These are phyloP conservation scores for Paramecium primaurelia DNA, from an alignment of 73 alveolate species.

Conservation along the genomic window DNA sequence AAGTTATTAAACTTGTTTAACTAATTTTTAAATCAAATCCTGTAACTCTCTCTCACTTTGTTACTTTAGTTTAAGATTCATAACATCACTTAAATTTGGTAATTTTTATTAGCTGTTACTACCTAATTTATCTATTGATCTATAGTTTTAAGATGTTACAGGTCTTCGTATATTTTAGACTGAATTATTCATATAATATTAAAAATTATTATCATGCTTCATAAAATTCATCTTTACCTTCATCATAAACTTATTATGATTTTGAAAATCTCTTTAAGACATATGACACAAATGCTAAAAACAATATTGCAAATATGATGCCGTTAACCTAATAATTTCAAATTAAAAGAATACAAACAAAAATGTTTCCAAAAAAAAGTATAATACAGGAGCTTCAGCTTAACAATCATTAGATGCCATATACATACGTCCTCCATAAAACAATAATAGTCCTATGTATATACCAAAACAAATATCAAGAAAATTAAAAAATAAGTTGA, in stretches of 20 bases:
- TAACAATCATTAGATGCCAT: not conserved
- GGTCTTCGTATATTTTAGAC: conserved; percentile 13
- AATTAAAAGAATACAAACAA: not conserved
- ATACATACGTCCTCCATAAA: not conserved
- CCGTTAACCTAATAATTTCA: conserved; percentile 44
- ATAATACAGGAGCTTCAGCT: not conserved
- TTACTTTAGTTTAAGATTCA: conserved; percentile 4
- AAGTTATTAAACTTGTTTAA: not conserved
- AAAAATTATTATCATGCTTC: conserved; percentile 36
- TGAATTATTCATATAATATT: not conserved
- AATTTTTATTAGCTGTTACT: not conserved
- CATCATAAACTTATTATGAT: not conserved
- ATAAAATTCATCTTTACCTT: conserved; percentile 18
- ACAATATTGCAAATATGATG: not conserved
- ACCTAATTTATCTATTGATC: conserved; percentile 12
- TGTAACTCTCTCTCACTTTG: not conserved
- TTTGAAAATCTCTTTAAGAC: conserved; percentile 18
- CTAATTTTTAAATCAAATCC: not conserved
- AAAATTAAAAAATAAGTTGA: conserved; percentile 53
- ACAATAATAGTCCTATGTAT: not conserved
- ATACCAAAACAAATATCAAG: conserved; percentile 48
- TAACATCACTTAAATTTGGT: conserved; percentile 34
- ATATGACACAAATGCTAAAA: conserved; percentile 24
- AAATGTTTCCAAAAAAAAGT: not conserved
- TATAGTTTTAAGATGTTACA: conserved; percentile 28